phyloP scores from a whole-genome alignment of 148 eudicot species.

The Linanthus parryae region DNA sequence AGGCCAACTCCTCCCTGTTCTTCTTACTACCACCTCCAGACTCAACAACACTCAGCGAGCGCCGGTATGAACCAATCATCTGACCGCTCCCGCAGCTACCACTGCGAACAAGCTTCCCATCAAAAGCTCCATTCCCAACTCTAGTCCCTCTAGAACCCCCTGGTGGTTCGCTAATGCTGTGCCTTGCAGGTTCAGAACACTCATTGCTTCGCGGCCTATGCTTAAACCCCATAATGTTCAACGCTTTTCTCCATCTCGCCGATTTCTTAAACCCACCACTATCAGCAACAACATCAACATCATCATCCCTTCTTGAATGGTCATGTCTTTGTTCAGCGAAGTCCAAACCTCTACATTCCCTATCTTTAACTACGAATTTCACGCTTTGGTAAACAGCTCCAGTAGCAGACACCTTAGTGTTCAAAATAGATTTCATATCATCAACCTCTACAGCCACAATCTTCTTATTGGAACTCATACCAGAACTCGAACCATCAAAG shows the following conservation, averaged over 20 bases:
- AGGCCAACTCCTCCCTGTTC: slow-evolving; percentile 24
- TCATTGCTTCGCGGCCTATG: slow-evolving; percentile 26
- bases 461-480: slow-evolving; percentile 44
- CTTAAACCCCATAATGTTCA: slow-evolving; percentile 51
- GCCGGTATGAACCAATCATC: slow-evolving; percentile 17
- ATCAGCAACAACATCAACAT: slow-evolving; percentile 23
- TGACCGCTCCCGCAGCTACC: slow-evolving; percentile 28
- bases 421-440: slow-evolving; percentile 24
- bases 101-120: slow-evolving; percentile 31
- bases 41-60: slow-evolving; percentile 26
- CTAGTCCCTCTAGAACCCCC: slow-evolving; percentile 18
- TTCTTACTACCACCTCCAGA: slow-evolving; percentile 21
- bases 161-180: slow-evolving; percentile 15
- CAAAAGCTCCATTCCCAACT: slow-evolving; percentile 9
- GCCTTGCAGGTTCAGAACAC: slow-evolving; percentile 13
- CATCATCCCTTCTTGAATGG: slow-evolving; percentile 33
- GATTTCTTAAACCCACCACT: slow-evolving; percentile 39
- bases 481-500: slow-evolving; percentile 51
- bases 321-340: slow-evolving; percentile 34
- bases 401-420: slow-evolving; percentile 31
- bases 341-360: slow-evolving; percentile 50
- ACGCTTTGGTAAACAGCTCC: slow-evolving; percentile 29
- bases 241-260: slow-evolving; percentile 53
- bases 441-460: slow-evolving; percentile 30
- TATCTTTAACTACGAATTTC: slow-evolving; percentile 59